phyloP scores from a whole-genome alignment of 2,329 filamentous ascomycete species.

The Periconia sp. region DNA sequence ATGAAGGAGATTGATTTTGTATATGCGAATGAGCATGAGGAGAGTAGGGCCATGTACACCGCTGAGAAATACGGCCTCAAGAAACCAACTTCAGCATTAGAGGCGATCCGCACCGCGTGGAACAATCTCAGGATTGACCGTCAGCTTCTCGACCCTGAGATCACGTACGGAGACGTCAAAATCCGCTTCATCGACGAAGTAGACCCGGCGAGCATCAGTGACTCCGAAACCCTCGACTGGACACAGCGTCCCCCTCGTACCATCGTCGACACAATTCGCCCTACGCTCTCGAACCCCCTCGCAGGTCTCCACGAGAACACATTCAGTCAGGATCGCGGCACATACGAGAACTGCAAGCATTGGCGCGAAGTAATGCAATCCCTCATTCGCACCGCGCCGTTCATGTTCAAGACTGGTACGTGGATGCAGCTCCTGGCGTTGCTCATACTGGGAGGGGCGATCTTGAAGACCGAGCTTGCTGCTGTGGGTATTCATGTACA shows the following conservation, averaged over 20 bases:
- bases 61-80: background rate
- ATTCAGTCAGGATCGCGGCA: slow-evolving; percentile 3
- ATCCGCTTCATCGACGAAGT: slow-evolving; percentile 8
- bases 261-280: slow-evolving; percentile 2
- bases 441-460: slow-evolving; percentile 7
- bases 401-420: slow-evolving; percentile 12
- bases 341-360: background rate
- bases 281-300: slow-evolving; percentile 1
- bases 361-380: background rate
- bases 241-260: background rate
- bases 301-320: slow-evolving; percentile 2
- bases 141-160: background rate
- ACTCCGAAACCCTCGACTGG: background rate
- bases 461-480: background rate
- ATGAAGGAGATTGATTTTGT: slow-evolving; percentile 3
- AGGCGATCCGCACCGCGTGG: slow-evolving; percentile 1
- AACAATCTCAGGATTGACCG: background rate
- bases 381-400: slow-evolving; percentile 7
- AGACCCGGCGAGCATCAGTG: slow-evolving; percentile 2
- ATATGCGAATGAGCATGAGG: slow-evolving; percentile 2
- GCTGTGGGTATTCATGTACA: slow-evolving; percentile 8
- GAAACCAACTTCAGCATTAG: slow-evolving; percentile 1
- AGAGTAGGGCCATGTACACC: background rate
- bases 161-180: slow-evolving; percentile 2
- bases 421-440: slow-evolving; percentile 13